Base-by-base conservation (phyloP, 495 filamentous ascomycete species). In the Lasiosphaeria hispida region DNA sequence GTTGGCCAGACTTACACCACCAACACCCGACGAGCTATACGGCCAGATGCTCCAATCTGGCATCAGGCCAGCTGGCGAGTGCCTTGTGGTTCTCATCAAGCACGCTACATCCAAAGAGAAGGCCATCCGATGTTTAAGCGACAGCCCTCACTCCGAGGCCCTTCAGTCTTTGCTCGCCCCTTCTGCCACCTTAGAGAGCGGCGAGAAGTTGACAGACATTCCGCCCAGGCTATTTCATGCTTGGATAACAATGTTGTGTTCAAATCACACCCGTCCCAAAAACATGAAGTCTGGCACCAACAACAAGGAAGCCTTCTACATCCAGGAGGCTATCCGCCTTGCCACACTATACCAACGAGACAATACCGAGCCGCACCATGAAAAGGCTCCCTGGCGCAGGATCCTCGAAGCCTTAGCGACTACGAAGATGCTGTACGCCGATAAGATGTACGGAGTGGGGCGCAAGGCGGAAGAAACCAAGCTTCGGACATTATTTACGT, bases 161-260 rank as follows among this genome's bases (percentile, higher is more conserved):
- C n/a, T 39, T 15, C 50, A 51, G 11, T 47, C 33, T 34, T 59
- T 42, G n/a, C 60, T 63, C 30, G 47, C 23, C 35, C 62, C 19
- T 42, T 38, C n/a, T 53, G 40, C 11, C 18, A 43, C 53, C 14
- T 8, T 37, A 34, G 34, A 57, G 13, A 13, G 35, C 41, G 42
- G 36, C 10, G 18, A 15, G 1, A 4, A 11, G n/a, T 42, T 60
- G 9, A 1, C 35, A 9, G 2, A 35, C 11, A 37, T 63, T 1
- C 70, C 70, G 11, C 60, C 61, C 6, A 18, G 44, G 10, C 39
- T 71, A 11, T 70, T 77, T 52, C 67, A 65, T 41, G 71, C 69
- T 14, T 79, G 75, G 58, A 71, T 79, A 23, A 37, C 51, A 18
- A 66, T 76, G 47, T 65, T 79, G 36, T 77, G 76, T 56, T 63